phyloP scores from a whole-genome alignment of 257 asterid species.

The Petunia axillaris region DNA sequence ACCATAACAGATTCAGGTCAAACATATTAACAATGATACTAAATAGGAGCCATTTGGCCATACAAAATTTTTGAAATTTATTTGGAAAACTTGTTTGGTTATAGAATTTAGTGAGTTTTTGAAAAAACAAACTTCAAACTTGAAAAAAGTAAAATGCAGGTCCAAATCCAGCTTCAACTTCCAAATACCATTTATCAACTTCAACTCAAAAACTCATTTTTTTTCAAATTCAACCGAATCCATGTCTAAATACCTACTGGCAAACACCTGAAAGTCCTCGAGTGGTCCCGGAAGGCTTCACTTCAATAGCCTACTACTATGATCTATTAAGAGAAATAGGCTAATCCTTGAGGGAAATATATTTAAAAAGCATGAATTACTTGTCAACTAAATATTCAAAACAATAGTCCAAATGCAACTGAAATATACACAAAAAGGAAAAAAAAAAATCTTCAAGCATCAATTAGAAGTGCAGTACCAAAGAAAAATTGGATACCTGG shows the following conservation, averaged over 20 bases:
- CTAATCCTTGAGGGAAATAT: neutral
- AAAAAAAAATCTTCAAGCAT: neutral
- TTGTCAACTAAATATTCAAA: neutral
- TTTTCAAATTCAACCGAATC: no score
- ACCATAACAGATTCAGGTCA: slow-evolving; percentile 14
- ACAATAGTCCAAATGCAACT: neutral
- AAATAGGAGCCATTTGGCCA: neutral
- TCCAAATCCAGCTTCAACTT: no score
- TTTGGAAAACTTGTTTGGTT: no score
- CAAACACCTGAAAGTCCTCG: no score
- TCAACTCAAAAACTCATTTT: no score
- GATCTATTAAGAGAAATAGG: neutral
- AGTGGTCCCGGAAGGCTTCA: neutral
- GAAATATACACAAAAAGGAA: neutral
- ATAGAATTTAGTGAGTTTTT: no score
- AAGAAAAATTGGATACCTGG: slow-evolving; percentile 46
- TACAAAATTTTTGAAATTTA: no score
- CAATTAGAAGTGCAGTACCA: neutral
- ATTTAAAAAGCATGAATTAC: neutral
- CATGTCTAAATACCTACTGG: no score
- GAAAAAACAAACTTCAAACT: no score
- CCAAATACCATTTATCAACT: no score
- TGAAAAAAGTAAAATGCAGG: no score
- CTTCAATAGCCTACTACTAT: neutral
- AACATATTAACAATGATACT: neutral